A percentile compares a stretch with the other conserved stretches of the same genome.
phyloP scores from a whole-genome alignment of 306 rosid species.

The Prunus mongolica region DNA sequence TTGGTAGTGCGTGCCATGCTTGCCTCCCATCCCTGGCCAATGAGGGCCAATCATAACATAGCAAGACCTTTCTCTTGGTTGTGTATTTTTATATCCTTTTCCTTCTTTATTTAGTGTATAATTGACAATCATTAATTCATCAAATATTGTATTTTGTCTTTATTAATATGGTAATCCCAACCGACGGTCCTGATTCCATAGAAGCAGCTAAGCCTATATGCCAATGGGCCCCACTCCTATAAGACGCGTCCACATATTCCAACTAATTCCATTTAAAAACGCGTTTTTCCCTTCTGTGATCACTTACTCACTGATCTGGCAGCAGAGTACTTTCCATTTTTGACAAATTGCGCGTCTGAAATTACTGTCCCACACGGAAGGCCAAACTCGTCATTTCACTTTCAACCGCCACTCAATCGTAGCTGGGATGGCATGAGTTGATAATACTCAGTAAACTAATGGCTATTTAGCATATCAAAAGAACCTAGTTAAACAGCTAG shows the following conservation, averaged over 20 bases:
- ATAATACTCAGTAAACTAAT: neutral
- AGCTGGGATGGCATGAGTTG: neutral
- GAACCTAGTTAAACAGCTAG: neutral
- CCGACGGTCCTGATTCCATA: neutral
- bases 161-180: neutral
- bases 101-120: neutral
- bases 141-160: neutral
- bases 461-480: neutral
- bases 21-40: neutral
- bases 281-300: constrained; percentile 9
- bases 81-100: neutral
- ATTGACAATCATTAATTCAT: neutral
- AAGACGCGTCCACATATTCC: constrained; percentile 4
- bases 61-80: neutral
- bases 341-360: neutral
- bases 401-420: neutral
- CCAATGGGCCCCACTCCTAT: neutral
- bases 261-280: neutral
- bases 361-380: neutral
- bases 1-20: too few species aligned
- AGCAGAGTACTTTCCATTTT: neutral
- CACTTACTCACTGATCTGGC: constrained; percentile 12
- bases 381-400: neutral
- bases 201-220: neutral
- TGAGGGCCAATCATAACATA: neutral